Evolutionary conservation across 306 rosid genomes (phyloP).

Genomic region (Begonia loranthoides): DNA sequence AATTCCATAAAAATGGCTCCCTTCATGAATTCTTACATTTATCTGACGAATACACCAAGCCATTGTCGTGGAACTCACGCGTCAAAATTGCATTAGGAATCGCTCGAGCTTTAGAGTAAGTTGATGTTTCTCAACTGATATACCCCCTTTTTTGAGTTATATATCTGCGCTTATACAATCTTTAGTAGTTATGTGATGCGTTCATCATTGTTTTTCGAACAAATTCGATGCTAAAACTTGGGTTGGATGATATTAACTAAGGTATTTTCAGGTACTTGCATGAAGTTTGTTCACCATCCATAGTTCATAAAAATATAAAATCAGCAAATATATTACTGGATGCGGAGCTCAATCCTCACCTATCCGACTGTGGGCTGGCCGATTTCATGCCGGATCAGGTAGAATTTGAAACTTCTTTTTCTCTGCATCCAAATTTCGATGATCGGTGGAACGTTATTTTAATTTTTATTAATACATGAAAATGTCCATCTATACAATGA

Average conservation of each 20-base stretch:
- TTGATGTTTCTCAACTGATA: conserved; percentile 1
- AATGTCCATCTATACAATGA: too few species aligned
- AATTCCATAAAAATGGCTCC: conserved; percentile 77
- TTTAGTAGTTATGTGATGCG: too few species aligned
- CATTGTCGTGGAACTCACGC: conserved; percentile 82
- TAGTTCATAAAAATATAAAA: conserved; percentile 80
- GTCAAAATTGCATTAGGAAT: conserved; percentile 96
- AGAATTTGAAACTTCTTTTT: not conserved
- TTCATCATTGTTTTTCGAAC: too few species aligned
- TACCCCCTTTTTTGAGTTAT: too few species aligned
- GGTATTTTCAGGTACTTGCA: conserved; percentile 57
- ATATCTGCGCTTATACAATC: too few species aligned
- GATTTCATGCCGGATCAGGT: conserved; percentile 29
- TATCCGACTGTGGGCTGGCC: conserved; percentile 79
- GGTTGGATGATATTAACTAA: too few species aligned
- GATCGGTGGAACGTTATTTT: too few species aligned
- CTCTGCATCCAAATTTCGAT: too few species aligned
- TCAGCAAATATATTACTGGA: conserved; percentile 83
- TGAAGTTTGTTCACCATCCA: conserved; percentile 93
- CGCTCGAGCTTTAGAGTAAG: conserved; percentile 94
- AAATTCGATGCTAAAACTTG: too few species aligned
- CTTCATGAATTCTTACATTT: conserved; percentile 81
- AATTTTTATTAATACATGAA: too few species aligned
- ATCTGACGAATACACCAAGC: conserved; percentile 68
- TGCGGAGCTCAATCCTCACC: conserved; percentile 82